Evolutionary conservation across 2,329 filamentous ascomycete genomes (phyloP).

Genomic region (Clonostachys rosea): DNA sequence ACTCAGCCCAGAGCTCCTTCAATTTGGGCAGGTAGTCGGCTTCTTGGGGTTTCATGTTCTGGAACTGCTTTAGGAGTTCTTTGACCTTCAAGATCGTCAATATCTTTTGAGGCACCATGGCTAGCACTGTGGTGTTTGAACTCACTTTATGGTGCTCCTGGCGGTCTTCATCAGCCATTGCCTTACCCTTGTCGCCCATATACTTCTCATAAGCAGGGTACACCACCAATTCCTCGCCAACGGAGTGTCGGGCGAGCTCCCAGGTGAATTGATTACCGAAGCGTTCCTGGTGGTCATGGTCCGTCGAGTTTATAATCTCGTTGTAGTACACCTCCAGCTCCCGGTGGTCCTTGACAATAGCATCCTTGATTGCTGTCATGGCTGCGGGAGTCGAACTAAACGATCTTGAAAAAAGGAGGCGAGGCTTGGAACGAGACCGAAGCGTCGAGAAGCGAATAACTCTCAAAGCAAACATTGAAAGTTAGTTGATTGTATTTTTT

Average conservation of each 20-base stretch:
- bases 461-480: neutral
- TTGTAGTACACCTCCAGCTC: constrained; percentile 29
- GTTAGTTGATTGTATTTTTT: no score
- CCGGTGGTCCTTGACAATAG: constrained; percentile 19
- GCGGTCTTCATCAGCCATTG: constrained; percentile 40
- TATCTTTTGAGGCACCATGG: no score
- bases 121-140: neutral
- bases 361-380: constrained; percentile 17
- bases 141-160: constrained; percentile 37
- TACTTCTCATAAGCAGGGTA: constrained; percentile 49
- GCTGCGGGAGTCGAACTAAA: neutral
- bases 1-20: constrained; percentile 31
- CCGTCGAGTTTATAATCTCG: constrained; percentile 27
- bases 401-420: no score
- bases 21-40: constrained; percentile 36
- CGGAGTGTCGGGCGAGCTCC: constrained; percentile 41
- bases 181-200: constrained; percentile 31
- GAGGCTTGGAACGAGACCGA: no score
- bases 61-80: constrained; percentile 41
- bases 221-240: constrained; percentile 44
- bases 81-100: constrained; percentile 36
- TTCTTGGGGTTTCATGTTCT: constrained; percentile 32
- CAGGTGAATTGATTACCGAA: constrained; percentile 42
- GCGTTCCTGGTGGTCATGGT: constrained; percentile 28
- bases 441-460: neutral